Evolutionary conservation across 1,284 basidiomycete genomes (phyloP), one percentile per base, ranked within the genome.

Genomic region (Cryptococcus sp.): DNA sequence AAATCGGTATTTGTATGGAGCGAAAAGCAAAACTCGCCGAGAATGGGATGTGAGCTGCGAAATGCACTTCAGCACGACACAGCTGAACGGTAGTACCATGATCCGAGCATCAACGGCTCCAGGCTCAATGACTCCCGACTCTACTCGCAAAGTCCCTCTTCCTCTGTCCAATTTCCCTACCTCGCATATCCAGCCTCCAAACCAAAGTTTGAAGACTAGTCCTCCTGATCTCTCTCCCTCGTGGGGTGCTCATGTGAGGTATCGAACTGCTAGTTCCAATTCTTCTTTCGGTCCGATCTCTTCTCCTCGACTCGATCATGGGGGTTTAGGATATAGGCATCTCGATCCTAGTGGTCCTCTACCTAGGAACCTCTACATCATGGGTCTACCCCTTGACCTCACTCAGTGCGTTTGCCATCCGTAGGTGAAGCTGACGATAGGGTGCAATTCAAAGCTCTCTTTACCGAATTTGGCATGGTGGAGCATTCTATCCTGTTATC

Each of bases 401-500:
- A 66, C 66, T 13, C 66, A 70, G 71, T 73, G 25, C 23, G 64
- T 51, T 7, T 3, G 9, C n/a, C 16, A 5, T 39, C 7, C 5
- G 16, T 23, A 11, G 11, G 1, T 5, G 14, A 13, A 16, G 22
- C 56, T 57, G 32, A 60, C 21, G 42, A 40, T 52, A 73, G 70
- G 39, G 31, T 53, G 5, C 64, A 72, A 23, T 73, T 72, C 60
- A 66, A 67, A 50, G 48, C 56, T 5, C 53, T 72, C 1, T 70
- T 71, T 46, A 47, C 53, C 1, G 31, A 59, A 1, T 67, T 50
- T 23, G 71, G 71, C 1, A 57, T 59, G 48, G 68, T 73, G 1
- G 68, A 72, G 52, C 71, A 73, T 52, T 69, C 68, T 0, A 68
- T 60, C 24, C 56, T 73, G 3, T 64, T 73, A 5, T 69, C 67